Evolutionary conservation across 495 filamentous ascomycete species (phyloP).

Genomic region (Talaromyces wortmannii): DNA sequence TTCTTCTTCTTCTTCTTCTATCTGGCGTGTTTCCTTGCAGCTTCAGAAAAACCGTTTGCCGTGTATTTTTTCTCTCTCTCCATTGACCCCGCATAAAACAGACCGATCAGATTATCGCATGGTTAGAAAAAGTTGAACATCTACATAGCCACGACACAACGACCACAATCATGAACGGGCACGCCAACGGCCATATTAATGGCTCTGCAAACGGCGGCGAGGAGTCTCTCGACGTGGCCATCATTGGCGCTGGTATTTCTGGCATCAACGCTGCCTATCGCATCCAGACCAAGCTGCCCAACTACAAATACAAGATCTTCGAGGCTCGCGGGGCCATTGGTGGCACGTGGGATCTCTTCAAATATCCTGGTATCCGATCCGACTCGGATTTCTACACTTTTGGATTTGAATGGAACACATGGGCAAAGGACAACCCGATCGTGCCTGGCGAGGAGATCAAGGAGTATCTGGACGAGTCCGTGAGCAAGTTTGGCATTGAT

Average conservation of each 20-base stretch:
- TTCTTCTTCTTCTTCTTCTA: no score
- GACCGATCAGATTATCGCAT: no score
- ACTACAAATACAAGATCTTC: slow-evolving; percentile 51
- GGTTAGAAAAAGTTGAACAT: no score
- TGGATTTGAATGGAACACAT: slow-evolving; percentile 63
- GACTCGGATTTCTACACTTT: slow-evolving; percentile 64
- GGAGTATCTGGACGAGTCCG: slow-evolving; percentile 55
- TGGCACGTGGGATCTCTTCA: slow-evolving; percentile 69
- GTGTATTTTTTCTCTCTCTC: background rate
- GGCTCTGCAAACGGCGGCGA: slow-evolving; percentile 1
- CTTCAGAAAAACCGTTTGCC: background rate
- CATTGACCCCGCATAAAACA: background rate
- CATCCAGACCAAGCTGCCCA: slow-evolving; percentile 52
- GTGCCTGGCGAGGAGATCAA: slow-evolving; percentile 52
- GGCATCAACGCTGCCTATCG: slow-evolving; percentile 72
- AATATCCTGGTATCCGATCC: slow-evolving; percentile 62
- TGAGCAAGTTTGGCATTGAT: slow-evolving; percentile 53
- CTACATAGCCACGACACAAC: background rate
- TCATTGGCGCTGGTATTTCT: slow-evolving; percentile 68
- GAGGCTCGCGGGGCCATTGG: slow-evolving; percentile 55
- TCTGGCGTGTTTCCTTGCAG: no score
- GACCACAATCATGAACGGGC: slow-evolving; percentile 20
- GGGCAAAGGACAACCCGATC: slow-evolving; percentile 51
- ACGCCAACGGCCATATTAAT: slow-evolving; percentile 10
- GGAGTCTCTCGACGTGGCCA: slow-evolving; percentile 49